Percentiles rank a stretch among this genome's conserved stretches.
Conservation (phyloP, 257 asterid genomes). For the Salvia splendens region DNA sequence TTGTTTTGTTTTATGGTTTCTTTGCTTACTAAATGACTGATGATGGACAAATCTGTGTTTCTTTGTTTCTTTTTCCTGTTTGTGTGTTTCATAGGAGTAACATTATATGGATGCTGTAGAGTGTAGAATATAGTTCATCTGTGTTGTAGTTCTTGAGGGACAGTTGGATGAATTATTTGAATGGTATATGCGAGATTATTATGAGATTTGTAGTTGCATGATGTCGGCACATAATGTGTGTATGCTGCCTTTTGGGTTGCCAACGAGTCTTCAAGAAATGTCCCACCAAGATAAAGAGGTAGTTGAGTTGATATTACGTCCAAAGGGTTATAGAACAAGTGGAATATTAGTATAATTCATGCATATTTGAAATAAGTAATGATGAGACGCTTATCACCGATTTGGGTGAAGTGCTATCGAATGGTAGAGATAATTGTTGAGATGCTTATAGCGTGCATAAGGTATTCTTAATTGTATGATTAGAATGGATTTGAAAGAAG, state of each 20-base stretch:
- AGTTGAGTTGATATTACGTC: conserved; percentile 4
- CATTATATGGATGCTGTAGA: conserved; percentile 16
- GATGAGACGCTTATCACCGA: neutral
- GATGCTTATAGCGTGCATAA: neutral
- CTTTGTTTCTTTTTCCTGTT: neutral
- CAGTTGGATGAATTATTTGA: conserved; percentile 18
- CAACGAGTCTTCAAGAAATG: neutral
- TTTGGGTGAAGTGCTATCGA: neutral
- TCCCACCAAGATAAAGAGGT: neutral
- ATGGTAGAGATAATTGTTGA: conserved; percentile 1
- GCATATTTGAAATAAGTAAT: neutral
- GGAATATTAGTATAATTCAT: neutral
- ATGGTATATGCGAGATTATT: conserved; percentile 12
- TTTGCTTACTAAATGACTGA: conserved; percentile 8
- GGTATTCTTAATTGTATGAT: neutral
- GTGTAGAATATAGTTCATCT: conserved; percentile 19
- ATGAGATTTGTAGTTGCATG: conserved; percentile 9
- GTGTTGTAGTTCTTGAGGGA: conserved; percentile 12
- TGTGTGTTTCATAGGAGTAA: conserved; percentile 13
- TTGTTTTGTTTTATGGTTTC: neutral
- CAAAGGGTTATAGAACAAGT: neutral
- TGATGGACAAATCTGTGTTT: conserved; percentile 15
- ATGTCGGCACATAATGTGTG: neutral
- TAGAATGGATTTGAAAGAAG: neutral
- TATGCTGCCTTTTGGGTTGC: neutral